Evolutionary conservation across 164 flowering plant species (phyloP).

Genomic region (Vitis amurensis): DNA sequence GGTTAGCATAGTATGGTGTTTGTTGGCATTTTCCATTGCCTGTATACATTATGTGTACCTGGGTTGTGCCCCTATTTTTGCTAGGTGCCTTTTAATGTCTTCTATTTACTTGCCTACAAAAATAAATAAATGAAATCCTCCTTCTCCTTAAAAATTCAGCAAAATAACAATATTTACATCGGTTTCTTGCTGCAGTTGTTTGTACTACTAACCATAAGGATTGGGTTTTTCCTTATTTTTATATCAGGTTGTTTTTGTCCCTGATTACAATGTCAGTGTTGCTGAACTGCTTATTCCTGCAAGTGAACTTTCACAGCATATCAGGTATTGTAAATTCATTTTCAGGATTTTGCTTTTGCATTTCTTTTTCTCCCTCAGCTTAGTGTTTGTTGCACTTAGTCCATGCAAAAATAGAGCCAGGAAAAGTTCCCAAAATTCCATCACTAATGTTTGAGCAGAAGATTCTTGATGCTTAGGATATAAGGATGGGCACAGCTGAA

Average conservation of each 20-base stretch:
- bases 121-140: too few species aligned
- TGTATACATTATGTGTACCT: too few species aligned
- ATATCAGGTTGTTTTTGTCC: conserved; percentile 78
- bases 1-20: too few species aligned
- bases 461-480: neutral
- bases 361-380: neutral
- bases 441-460: neutral
- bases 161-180: too few species aligned
- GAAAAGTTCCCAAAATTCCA: neutral
- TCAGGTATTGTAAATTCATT: conserved; percentile 56
- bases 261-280: conserved; percentile 94
- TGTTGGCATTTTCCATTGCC: too few species aligned
- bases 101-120: too few species aligned
- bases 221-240: neutral
- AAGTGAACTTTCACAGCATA: conserved; percentile 93
- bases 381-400: neutral
- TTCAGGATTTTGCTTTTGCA: neutral
- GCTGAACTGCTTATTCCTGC: conserved; percentile 95
- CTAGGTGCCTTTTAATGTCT: too few species aligned
- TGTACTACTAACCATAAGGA: too few species aligned
- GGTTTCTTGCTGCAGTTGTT: too few species aligned
- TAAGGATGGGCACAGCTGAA: neutral
- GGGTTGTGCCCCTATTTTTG: too few species aligned
- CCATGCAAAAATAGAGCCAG: neutral
- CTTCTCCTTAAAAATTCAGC: too few species aligned